phyloP scores from a whole-genome alignment of 352 stramenopile genomes.

The Globisporangium cederbergense region DNA sequence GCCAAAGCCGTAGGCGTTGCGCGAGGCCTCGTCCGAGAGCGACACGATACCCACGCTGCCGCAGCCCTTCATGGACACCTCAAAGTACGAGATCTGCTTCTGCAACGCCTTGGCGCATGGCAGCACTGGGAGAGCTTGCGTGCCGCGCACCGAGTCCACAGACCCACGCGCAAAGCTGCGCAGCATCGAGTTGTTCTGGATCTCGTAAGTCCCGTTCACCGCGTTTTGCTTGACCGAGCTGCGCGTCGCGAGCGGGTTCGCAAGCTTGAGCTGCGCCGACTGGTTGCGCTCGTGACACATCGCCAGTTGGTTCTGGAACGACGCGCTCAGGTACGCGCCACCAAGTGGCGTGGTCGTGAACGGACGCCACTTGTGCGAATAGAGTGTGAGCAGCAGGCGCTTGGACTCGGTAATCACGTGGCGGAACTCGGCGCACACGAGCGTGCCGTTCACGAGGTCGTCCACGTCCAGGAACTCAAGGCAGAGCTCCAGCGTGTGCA shows the following conservation, averaged over 20 bases:
- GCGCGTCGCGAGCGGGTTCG: constrained; percentile 60
- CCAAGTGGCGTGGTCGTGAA: constrained; percentile 21
- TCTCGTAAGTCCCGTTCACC: constrained; percentile 35
- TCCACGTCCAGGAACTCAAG: constrained; percentile 68
- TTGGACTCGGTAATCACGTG: constrained; percentile 40
- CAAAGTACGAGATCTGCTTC: constrained; percentile 67
- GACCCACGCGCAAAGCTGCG: constrained; percentile 63
- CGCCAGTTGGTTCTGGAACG: constrained; percentile 41
- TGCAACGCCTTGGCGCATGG: constrained; percentile 55
- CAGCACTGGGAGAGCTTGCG: constrained; percentile 42
- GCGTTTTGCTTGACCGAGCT: constrained; percentile 31
- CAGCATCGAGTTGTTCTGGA: constrained; percentile 85
- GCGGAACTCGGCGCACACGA: constrained; percentile 58
- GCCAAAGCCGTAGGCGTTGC: constrained; percentile 73
- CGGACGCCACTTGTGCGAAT: constrained; percentile 56
- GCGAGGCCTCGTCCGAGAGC: constrained; percentile 47
- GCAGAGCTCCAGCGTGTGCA: constrained; percentile 61
- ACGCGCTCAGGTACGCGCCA: constrained; percentile 31
- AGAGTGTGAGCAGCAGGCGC: constrained; percentile 51
- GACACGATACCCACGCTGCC: constrained; percentile 77
- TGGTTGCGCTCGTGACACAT: constrained; percentile 36
- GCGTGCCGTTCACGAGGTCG: constrained; percentile 38
- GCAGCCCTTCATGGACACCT: constrained; percentile 68
- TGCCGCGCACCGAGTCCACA: constrained; percentile 70
- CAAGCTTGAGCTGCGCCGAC: constrained; percentile 6